Evolutionary conservation across 208 protist genomes (phyloP).

Genomic region (Wallacemonas rigidus): DNA sequence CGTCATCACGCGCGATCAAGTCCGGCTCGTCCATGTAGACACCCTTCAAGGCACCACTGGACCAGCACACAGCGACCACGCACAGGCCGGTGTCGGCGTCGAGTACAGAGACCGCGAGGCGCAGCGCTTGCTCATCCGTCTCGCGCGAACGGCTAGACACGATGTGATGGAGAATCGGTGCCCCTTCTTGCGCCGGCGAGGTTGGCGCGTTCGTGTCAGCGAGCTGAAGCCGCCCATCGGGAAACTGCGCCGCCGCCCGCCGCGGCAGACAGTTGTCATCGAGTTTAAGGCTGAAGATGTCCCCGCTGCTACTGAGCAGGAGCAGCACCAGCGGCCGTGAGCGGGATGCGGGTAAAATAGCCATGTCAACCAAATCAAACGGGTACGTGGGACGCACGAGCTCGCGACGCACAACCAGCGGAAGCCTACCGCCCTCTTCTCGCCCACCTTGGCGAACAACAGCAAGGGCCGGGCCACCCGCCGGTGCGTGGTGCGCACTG

Average conservation of each 20-base stretch:
- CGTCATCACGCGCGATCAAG: conserved; percentile 59
- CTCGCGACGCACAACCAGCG: conserved; percentile 1
- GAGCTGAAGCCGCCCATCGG: conserved; percentile 30
- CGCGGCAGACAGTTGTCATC: conserved; percentile 37
- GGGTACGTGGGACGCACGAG: conserved; percentile 2
- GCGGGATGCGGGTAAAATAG: conserved; percentile 46
- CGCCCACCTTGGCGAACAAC: neutral
- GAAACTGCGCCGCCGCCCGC: conserved; percentile 14
- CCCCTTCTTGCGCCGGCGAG: neutral
- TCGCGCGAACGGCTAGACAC: conserved; percentile 13
- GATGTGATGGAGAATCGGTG: conserved; percentile 25
- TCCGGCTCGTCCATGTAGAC: conserved; percentile 64
- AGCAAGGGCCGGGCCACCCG: neutral
- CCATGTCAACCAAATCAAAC: conserved; percentile 53
- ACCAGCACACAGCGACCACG: conserved; percentile 56
- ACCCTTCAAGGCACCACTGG: conserved; percentile 49
- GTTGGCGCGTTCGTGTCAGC: conserved; percentile 11
- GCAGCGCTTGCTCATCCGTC: conserved; percentile 47
- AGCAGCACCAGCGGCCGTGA: conserved; percentile 58
- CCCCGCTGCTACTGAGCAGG: conserved; percentile 64
- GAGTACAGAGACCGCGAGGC: conserved; percentile 43
- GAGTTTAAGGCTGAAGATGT: conserved; percentile 69
- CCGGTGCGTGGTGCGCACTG: no score
- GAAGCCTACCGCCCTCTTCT: neutral
- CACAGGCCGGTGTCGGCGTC: conserved; percentile 76